Base-by-base conservation (phyloP, 2,329 filamentous ascomycete species). In the Alternaria gansuensis region DNA sequence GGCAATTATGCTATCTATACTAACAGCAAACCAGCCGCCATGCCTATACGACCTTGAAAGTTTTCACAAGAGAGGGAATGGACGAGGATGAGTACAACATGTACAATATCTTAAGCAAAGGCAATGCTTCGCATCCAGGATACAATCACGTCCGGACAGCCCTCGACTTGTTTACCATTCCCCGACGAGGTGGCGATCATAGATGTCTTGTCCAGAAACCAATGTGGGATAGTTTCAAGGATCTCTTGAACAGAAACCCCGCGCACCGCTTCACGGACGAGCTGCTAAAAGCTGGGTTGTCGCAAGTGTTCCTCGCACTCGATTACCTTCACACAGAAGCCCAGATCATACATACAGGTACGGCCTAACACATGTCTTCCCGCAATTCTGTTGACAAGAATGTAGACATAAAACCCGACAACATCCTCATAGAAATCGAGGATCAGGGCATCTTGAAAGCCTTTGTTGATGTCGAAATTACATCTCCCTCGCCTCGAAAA, bases 311-410 rank as follows among this genome's bases (percentile, higher is more conserved):
- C 23, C 73, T 75, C 36, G 80, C 79, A 17, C 74, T 82, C 4
- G 78, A 82, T 40, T 68, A 67, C 44, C 63, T 82, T 37, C 80
- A 82, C 61, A 74, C 71, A 4, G 76, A 81, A 62, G 78, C 76
- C 68, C 76, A 78, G 34, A 65, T 83, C 56, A 73, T 81, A 23
- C 81, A 83, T 64, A 82, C 78, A 49, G 79, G 79, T 80, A 70
- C 33, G 29, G 21, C 21, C 24, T 39, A 41, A 51, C 13, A 24
- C 11, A 54, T 31, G 13, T 43, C 17, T 54, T 43, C 26, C 48
- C 41, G 29, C 21, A 8, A 40, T 49, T 11, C 29, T 54, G 14
- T 52, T 43, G 8, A 51, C 39, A 45, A 46, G 31, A 51, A 52
- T 46, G 49, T 60, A 77, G 79, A 82, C 45, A 79, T 83, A 56